Conservation (phyloP, 805 yeast species). For the Candida sphagnicola region DNA sequence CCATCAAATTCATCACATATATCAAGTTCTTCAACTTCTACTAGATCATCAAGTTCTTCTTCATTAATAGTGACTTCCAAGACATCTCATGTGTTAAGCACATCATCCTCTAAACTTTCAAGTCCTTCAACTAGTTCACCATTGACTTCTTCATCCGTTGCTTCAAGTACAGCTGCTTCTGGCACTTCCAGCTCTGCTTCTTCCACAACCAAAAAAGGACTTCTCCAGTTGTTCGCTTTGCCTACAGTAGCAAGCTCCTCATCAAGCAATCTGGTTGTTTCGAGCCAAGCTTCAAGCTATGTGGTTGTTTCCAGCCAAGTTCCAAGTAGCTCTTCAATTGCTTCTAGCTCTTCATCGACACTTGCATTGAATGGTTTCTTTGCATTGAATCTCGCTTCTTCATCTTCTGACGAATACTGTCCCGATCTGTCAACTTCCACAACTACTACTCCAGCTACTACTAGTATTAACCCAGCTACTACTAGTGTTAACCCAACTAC, state of each 20-base stretch:
- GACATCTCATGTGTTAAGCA: not conserved
- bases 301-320: not conserved
- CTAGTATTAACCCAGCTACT: conserved; percentile 1
- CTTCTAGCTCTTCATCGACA: not conserved
- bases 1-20: not conserved
- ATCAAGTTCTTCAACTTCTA: not conserved
- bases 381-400: no score
- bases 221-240: not conserved
- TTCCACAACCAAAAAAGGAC: not conserved
- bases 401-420: not conserved
- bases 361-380: no score
- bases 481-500: conserved; percentile 4
- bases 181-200: not conserved
- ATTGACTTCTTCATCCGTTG: not conserved
- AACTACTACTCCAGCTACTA: conserved; percentile 2
- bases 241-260: no score
- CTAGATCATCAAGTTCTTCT: not conserved
- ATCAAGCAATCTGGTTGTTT: no score
- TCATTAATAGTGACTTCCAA: not conserved
- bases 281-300: not conserved
- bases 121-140: no score
- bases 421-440: conserved; percentile 1
- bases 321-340: not conserved
- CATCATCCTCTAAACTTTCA: no score
- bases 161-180: not conserved